phyloP scores from a whole-genome alignment of 2,329 filamentous ascomycete genomes.

The Diplodia intermedia region DNA sequence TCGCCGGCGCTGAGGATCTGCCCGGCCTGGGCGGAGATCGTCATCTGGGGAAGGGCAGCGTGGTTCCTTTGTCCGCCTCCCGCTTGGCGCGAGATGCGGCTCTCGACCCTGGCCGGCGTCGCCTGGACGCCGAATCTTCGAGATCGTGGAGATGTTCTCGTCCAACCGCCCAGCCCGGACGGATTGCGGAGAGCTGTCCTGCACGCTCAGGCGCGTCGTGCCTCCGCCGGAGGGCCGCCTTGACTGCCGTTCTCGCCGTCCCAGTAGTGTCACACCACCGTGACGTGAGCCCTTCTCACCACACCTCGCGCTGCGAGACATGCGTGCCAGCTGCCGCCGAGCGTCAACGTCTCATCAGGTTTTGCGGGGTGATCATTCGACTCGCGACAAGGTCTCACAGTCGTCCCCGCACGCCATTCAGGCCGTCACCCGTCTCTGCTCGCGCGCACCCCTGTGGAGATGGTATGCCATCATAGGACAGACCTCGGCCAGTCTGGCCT shows the following conservation, averaged over 20 bases:
- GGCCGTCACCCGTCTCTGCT: background rate
- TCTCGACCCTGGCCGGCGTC: slow-evolving; percentile 23
- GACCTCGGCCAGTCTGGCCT: slow-evolving; percentile 4
- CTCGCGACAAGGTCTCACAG: slow-evolving; percentile 14
- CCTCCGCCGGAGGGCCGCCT: background rate
- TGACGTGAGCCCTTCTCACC: slow-evolving; percentile 28
- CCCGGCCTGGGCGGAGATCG: slow-evolving; percentile 15
- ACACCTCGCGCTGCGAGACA: slow-evolving; percentile 11
- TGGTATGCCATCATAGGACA: background rate
- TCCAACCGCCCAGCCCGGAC: background rate
- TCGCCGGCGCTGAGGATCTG: slow-evolving; percentile 26
- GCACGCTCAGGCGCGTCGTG: slow-evolving; percentile 5
- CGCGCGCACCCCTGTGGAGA: slow-evolving; percentile 20
- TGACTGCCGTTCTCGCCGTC: slow-evolving; percentile 19
- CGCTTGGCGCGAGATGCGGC: slow-evolving; percentile 28
- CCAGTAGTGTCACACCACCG: slow-evolving; percentile 28
- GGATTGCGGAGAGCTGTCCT: slow-evolving; percentile 13
- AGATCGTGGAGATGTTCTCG: slow-evolving; percentile 8
- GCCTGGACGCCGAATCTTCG: slow-evolving; percentile 27
- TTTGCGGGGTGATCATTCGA: slow-evolving; percentile 30
- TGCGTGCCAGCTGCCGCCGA: slow-evolving; percentile 14
- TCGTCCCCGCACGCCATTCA: slow-evolving; percentile 25
- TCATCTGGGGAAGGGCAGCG: slow-evolving; percentile 29
- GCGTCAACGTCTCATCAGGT: slow-evolving; percentile 18
- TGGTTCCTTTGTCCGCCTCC: slow-evolving; percentile 26